These are phyloP conservation scores for Lanzia echinophila DNA, from an alignment of 2,329 filamentous ascomycete species.

Conservation along the genomic window DNA sequence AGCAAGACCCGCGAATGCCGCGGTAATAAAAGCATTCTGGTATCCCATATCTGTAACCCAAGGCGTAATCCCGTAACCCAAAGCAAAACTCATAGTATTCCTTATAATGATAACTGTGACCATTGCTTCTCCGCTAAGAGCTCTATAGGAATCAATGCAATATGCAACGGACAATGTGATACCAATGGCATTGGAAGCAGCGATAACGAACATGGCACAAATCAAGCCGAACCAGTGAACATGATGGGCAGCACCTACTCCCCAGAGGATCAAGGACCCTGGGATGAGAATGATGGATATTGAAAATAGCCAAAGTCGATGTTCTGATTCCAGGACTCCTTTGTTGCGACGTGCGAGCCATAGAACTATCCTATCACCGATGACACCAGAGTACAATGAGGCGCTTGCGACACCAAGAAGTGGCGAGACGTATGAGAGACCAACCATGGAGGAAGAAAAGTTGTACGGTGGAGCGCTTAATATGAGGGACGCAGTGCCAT, in stretches of 20 bases:
- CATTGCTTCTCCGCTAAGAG: constrained; percentile 42
- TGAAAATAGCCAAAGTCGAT: constrained; percentile 30
- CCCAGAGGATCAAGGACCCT: constrained; percentile 41
- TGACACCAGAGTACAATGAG: constrained; percentile 25
- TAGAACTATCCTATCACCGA: constrained; percentile 30
- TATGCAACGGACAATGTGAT: constrained; percentile 38
- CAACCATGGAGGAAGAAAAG: constrained; percentile 30
- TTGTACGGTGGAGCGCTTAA: constrained; percentile 32
- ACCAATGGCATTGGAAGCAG: constrained; percentile 37
- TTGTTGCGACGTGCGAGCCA: constrained; percentile 36
- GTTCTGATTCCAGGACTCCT: constrained; percentile 32
- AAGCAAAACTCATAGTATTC: constrained; percentile 44
- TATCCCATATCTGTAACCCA: constrained; percentile 38
- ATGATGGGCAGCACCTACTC: constrained; percentile 41
- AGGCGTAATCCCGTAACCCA: constrained; percentile 44
- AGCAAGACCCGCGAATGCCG: constrained; percentile 34
- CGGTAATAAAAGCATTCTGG: constrained; percentile 39
- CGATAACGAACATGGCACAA: constrained; percentile 42
- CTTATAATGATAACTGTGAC: constrained; percentile 42
- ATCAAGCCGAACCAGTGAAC: constrained; percentile 42
- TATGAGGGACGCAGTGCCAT: constrained; percentile 31
- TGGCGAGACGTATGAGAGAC: constrained; percentile 29
- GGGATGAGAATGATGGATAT: constrained; percentile 37
- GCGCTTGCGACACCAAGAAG: constrained; percentile 27
- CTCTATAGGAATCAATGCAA: constrained; percentile 42